Conservation (phyloP, 2,329 filamentous ascomycete genomes). For the Didymella glomerata region DNA sequence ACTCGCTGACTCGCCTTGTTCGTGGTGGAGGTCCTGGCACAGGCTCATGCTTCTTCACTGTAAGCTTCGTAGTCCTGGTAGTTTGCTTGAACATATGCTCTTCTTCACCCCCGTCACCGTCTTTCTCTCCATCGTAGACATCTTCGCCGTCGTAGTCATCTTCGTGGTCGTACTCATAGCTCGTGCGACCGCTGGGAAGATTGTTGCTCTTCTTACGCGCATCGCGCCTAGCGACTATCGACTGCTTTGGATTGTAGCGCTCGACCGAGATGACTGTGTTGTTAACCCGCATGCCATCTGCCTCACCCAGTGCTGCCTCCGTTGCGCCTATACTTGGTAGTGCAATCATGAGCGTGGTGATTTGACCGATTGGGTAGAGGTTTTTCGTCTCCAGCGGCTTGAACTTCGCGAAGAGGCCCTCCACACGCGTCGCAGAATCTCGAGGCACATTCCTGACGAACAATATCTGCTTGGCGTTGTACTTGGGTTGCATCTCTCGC, state of each 20-base stretch:
- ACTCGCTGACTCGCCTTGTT: neutral
- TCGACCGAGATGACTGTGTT: slow-evolving; percentile 28
- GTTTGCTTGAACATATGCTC: neutral
- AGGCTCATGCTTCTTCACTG: neutral
- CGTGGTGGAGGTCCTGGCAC: neutral
- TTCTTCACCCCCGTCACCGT: neutral
- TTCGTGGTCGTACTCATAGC: neutral
- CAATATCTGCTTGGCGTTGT: slow-evolving; percentile 21
- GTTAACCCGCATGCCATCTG: slow-evolving; percentile 22
- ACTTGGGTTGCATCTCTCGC: neutral
- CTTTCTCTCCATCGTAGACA: neutral
- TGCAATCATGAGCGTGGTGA: slow-evolving; percentile 29
- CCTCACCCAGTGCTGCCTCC: slow-evolving; percentile 2
- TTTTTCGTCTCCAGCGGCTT: slow-evolving; percentile 27
- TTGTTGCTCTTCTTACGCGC: neutral
- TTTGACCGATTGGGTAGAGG: slow-evolving; percentile 24
- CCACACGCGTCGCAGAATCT: slow-evolving; percentile 14
- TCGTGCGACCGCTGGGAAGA: neutral
- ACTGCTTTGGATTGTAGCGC: slow-evolving; percentile 25
- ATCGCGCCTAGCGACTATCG: slow-evolving; percentile 16
- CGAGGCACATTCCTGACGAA: slow-evolving; percentile 36
- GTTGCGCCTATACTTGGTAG: slow-evolving; percentile 23
- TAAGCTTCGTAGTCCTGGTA: neutral
- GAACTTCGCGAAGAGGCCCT: slow-evolving; percentile 18
- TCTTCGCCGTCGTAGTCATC: neutral